Evolutionary conservation across 192 early-diverging fungal genomes (phyloP), one percentile per base, ranked within the genome.

Genomic region (Chytriomyces confervae): DNA sequence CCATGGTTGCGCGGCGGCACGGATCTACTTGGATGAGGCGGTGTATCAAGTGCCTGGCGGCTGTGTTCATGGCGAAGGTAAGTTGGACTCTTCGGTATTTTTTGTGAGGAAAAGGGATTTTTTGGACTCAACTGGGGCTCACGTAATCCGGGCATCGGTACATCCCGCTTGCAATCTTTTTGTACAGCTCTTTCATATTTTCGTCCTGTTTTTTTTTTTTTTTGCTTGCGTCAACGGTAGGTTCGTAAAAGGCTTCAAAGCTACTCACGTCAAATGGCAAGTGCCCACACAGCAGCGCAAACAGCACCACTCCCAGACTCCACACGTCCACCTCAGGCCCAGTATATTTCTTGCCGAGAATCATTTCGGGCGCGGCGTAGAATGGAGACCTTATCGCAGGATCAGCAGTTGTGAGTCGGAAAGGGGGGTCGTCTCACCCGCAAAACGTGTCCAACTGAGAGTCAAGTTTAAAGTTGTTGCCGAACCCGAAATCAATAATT

Each of bases 291-390:
- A 95, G 85, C 76, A 95, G 89, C 45, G 93, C 94, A 76, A 93
- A 95, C 24, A 95, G 79, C 24, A 95, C 92, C 23, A 95, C 92
- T 23, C 94, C 86, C 23, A 88, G 72, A 83, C 92, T 93, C 94
- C 94, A 95, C 77, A 95, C 92, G 77, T 95, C 94, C 1, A 95
- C 93, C 84, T 95, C 94, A 24, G 94, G 94, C 0, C 94, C 94
- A 7, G 87, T 91, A 76, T 95, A 95, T 57, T 89, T 89, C 50
- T 91, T 91, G 18, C 92, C 93, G 49, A 93, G 87, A 62, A 95
- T 90, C 88, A 95, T 89, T 79, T 95, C 94, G 6, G 94, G 94
- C 5, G 94, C 92, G 5, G 93, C 93, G 75, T 94, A 95, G 72
- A 94, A 94, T 7, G 93, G 91, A 16, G 85, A 87, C 11, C 86